Evolutionary conservation across 2,329 filamentous ascomycete genomes (phyloP).

Genomic region (Trichoderma sp.): DNA sequence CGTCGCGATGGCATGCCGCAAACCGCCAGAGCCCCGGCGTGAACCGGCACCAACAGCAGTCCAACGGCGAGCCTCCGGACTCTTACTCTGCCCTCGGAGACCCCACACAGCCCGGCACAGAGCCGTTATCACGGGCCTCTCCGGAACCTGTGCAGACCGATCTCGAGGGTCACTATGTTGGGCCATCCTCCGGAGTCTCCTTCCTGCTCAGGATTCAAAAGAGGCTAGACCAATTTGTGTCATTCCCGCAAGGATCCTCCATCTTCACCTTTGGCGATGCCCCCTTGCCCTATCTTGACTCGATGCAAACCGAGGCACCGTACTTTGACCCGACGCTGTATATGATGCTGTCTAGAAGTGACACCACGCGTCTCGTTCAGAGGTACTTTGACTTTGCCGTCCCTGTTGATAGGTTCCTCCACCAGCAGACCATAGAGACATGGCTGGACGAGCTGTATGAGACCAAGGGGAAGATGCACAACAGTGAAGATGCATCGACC

Average conservation of each 20-base stretch:
- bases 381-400: slow-evolving; percentile 15
- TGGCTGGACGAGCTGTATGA: slow-evolving; percentile 13
- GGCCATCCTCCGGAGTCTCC: slow-evolving; percentile 11
- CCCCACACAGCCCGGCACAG: slow-evolving; percentile 12
- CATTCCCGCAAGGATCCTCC: slow-evolving; percentile 10
- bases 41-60: background rate
- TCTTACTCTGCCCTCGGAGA: slow-evolving; percentile 13
- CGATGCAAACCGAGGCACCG: background rate
- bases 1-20: slow-evolving; percentile 2
- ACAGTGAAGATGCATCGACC: background rate
- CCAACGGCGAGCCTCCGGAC: slow-evolving; percentile 6
- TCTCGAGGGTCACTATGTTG: slow-evolving; percentile 13
- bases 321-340: slow-evolving; percentile 14
- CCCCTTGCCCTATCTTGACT: slow-evolving; percentile 14
- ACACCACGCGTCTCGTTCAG: slow-evolving; percentile 14
- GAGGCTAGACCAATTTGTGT: slow-evolving; percentile 6
- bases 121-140: slow-evolving; percentile 15
- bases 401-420: slow-evolving; percentile 12
- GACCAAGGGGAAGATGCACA: slow-evolving; percentile 13
- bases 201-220: slow-evolving; percentile 14
- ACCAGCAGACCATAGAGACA: slow-evolving; percentile 8
- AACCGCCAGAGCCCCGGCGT: slow-evolving; percentile 1
- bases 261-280: slow-evolving; percentile 15
- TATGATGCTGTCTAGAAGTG: slow-evolving; percentile 8
- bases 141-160: slow-evolving; percentile 15